Evolutionary conservation across 306 rosid species (phyloP), one percentile per base, ranked within the genome.

Genomic region (Cyamopsis tetragonoloba): DNA sequence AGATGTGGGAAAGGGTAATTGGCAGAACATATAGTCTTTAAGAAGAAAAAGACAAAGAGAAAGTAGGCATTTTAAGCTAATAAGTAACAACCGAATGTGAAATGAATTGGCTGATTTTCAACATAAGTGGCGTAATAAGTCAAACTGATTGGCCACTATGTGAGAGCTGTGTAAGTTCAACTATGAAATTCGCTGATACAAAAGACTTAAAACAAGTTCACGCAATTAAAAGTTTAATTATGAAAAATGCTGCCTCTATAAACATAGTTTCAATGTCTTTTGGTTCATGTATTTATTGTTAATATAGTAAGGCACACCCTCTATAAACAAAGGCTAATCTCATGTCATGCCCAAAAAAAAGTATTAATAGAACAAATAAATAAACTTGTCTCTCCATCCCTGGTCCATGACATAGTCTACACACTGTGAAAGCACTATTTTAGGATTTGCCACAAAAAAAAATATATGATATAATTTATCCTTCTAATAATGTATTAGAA

Each of bases 61-160:
- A 50, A 15, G 4, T 19, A 7, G 7, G 28, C 2, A 17, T 18
- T 30, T 44, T 17, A 55, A 34, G 44, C 23, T 18, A 43, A 62
- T 39, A 13, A 39, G 9, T 3, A 24, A 57, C 1, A 10, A 41
- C 19, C 42, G 42, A 10, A 17, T 17, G 7, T 26, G 34, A n/a
- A n/a, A 41, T 51, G 31, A 32, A 42, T 41, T 41, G 18, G 66
- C 47, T 42, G 56, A 55, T n/a, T 41, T 69, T 46, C 38, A 58
- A 43, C 48, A 44, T 70, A n/a, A 15, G 15, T 30, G 18, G 54
- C 41, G 53, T 3, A n/a, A n/a, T 37, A 50, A 37, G 41, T 37
- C 39, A 7, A 55, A 23, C 41, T 53, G 44, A 53, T 53, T 53
- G 28, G 5, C 19, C 49, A 22, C 46, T 19, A 43, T 51, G 50